Percentiles rank a stretch among this genome's conserved stretches.
Evolutionary conservation across 371 early-diverging fungal genomes (phyloP).

Genomic region (Mortierella sp.): DNA sequence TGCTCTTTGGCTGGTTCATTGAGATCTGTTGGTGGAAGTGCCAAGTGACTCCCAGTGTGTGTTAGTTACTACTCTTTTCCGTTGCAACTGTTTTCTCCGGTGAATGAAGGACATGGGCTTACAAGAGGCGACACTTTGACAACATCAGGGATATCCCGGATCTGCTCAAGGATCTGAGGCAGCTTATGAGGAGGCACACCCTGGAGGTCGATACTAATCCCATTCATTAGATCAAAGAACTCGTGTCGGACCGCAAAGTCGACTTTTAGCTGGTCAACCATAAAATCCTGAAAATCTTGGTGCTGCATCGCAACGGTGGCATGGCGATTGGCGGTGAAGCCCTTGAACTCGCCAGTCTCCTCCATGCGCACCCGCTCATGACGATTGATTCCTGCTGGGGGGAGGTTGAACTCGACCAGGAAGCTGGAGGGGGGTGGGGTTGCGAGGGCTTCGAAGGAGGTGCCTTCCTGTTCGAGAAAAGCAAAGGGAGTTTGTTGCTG

Average conservation of each 20-base stretch:
- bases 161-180: conserved; percentile 31
- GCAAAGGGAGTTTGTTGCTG: background rate
- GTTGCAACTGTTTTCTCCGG: background rate
- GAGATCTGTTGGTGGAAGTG: conserved; percentile 12
- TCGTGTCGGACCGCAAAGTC: conserved; percentile 37
- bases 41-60: background rate
- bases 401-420: conserved; percentile 40
- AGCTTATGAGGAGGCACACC: conserved; percentile 25
- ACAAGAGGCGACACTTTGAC: conserved; percentile 46
- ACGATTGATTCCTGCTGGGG: conserved; percentile 34
- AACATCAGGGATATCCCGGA: conserved; percentile 29
- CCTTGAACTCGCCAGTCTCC: conserved; percentile 16
- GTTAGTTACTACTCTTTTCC: background rate
- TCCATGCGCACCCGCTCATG: conserved; percentile 31
- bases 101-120: background rate
- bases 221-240: conserved; percentile 47
- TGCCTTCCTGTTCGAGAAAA: background rate
- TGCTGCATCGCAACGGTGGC: conserved; percentile 35
- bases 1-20: conserved; percentile 32
- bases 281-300: conserved; percentile 12
- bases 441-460: conserved; percentile 28
- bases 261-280: conserved; percentile 26
- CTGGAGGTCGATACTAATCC: conserved; percentile 44
- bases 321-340: conserved; percentile 15
- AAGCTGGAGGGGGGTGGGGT: conserved; percentile 29